Percentiles rank a stretch among this genome's conserved stretches.
These are phyloP conservation scores for Penicillium rolfsii DNA, from an alignment of 2,329 filamentous ascomycete species.

Conservation along the genomic window DNA sequence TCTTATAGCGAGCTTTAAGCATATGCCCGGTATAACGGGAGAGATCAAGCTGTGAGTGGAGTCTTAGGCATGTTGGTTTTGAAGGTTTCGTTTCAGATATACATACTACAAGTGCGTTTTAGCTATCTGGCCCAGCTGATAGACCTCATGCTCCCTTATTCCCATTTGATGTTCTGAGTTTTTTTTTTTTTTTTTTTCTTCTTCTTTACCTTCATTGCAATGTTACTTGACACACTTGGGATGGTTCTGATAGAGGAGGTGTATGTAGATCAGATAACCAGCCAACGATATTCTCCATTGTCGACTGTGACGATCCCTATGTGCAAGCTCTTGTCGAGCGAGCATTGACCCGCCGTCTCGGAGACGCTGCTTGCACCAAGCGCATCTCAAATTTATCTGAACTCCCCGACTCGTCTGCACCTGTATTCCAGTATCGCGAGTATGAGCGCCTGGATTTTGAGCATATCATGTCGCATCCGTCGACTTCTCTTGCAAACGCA, in stretches of 20 bases:
- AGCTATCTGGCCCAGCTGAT: slow-evolving; percentile 35
- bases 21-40: slow-evolving; percentile 65
- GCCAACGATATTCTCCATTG: slow-evolving; percentile 66
- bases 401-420: slow-evolving; percentile 50
- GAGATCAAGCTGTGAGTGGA: slow-evolving; percentile 83
- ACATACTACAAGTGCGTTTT: slow-evolving; percentile 28
- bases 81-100: slow-evolving; percentile 29
- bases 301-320: slow-evolving; percentile 86
- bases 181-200: neutral
- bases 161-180: slow-evolving; percentile 11
- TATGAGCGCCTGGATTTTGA: slow-evolving; percentile 91
- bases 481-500: slow-evolving; percentile 74
- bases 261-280: slow-evolving; percentile 41
- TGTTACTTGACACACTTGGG: slow-evolving; percentile 12
- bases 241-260: slow-evolving; percentile 39
- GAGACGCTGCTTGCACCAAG: slow-evolving; percentile 54
- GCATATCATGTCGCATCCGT: slow-evolving; percentile 65
- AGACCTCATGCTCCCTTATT: slow-evolving; percentile 26
- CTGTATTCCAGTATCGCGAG: slow-evolving; percentile 75
- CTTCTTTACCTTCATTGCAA: neutral
- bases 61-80: slow-evolving; percentile 26
- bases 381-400: slow-evolving; percentile 58
- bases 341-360: slow-evolving; percentile 68
- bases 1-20: slow-evolving; percentile 90
- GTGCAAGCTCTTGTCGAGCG: slow-evolving; percentile 82